Base-by-base conservation (phyloP, 225 moss, liverwort and hornwort species). In the Bryoerythrophyllum caledonicum region DNA sequence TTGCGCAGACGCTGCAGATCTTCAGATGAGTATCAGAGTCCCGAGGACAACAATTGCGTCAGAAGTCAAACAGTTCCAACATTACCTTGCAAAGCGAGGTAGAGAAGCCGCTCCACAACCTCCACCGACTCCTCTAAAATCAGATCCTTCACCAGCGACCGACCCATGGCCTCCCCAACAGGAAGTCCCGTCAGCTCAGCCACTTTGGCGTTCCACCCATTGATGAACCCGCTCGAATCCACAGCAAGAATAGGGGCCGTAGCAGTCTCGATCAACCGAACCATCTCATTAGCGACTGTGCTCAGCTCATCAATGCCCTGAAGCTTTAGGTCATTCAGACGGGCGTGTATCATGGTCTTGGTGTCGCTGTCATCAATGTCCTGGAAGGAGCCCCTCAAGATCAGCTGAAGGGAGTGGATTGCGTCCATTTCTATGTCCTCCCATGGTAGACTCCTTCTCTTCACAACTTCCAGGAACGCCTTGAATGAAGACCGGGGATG, bases 261-360 rank as follows among this genome's bases (percentile, higher is more conserved):
- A 0, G 87, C 87, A 55, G 87, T 88, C 85, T 88, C 87, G 56
- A 88, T 88, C 80, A 88, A 80, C 66, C 87, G 72, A 69, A 88
- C 87, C 87, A 88, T 88, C 74, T 88, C 87, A 67, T 85, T 88
- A 1, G 87, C 87, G 23, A 85, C 87, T 6, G 87, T 88, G 75
- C 87, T 88, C 24, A 88, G 87, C 75, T 88, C 87, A 53, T 88
- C 87, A 80, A 88, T 88, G 82, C 87, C 87, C 65, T 88, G 87
- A 23, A 88, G 87, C 82, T 88, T 88, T 40, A 88, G 72, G 37
- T 88, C 87, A 44, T 88, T 80, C 13, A 88, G 66, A n/a, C 87
- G 84, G 64, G 87, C 84, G 41, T 88, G 87, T 63, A 88, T 85
- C 87, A 88, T 88, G 21, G 87, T 88, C 49, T 88, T 88, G 0